Base-by-base conservation (phyloP, 2,329 filamentous ascomycete species). In the Colletotrichum eremochloae region DNA sequence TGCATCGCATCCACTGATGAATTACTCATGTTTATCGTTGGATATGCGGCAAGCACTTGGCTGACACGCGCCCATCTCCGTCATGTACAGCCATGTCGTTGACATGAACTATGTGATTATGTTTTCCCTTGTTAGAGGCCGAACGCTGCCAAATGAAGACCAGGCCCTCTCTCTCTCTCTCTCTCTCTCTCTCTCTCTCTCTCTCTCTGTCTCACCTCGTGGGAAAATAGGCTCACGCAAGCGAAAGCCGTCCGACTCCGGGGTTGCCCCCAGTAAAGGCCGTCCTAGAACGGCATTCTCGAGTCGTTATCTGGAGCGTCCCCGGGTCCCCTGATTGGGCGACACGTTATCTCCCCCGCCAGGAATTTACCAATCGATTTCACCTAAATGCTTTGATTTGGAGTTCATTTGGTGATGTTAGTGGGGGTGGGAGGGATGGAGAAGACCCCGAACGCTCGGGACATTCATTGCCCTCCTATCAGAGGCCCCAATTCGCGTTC, bases 301-400 rank as follows among this genome's bases (percentile, higher is more conserved):
- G 12, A 42, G 62, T 44, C 38, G 50, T 72, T 69, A 69, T 69
- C 69, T 64, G 61, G 46, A 56, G 44, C 31, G n/a, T 7, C 33
- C 20, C 24, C 12, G n/a, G 18, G 11, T 31, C 7, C 24, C 12
- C 15, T 61, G 40, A 72, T 72, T 72, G 69, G 69, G 24, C 18
- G 48, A 31, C 24, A 31, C 42, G 66, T 65, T 69, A 72, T 69
- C 69, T 72, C 69, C 66, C 50, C 69, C 66, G 46, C 69, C 69
- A 66, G 66, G 69, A 53, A 69, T 42, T 72, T 69, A 72, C 60
- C 48, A 64, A 69, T 72, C 65, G 66, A 38, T 60, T 72, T 72
- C 55, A 48, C 66, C 36, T 57, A 63, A 50, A 33, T 36, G 44
- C 38, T 36, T 61, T n/a, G 1, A 24, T 5, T 33, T 24, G 33